Evolutionary conservation across 768 basidiomycete species (phyloP).

Genomic region (Boletus tylopilopsis): DNA sequence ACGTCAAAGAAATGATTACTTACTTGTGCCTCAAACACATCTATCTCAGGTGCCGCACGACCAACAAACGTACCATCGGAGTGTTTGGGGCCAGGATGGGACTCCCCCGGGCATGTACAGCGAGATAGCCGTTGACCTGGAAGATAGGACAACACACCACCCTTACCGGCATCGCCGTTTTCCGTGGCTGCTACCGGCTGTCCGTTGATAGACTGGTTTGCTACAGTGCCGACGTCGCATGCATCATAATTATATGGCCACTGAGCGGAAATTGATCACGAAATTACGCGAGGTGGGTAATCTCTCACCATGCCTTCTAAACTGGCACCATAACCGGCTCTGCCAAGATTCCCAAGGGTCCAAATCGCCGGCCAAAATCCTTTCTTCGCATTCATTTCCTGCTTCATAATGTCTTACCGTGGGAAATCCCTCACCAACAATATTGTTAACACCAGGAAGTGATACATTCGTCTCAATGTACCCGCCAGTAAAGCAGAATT

Average conservation of each 20-base stretch:
- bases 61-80: conserved; percentile 76
- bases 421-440: conserved; percentile 40
- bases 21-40: conserved; percentile 80
- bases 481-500: conserved; percentile 87
- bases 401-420: background rate
- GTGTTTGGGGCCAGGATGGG: conserved; percentile 79
- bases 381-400: conserved; percentile 5
- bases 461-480: conserved; percentile 62
- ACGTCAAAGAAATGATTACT: conserved; percentile 14
- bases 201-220: conserved; percentile 76
- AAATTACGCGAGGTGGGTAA: background rate
- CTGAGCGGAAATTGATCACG: conserved; percentile 20
- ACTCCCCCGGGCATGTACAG: conserved; percentile 80
- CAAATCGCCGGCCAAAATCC: conserved; percentile 55
- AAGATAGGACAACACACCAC: conserved; percentile 60
- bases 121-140: conserved; percentile 80
- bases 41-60: conserved; percentile 84
- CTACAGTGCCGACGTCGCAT: conserved; percentile 81
- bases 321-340: conserved; percentile 69
- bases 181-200: conserved; percentile 58
- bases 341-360: conserved; percentile 56
- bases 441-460: conserved; percentile 63
- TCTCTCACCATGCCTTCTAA: conserved; percentile 46
- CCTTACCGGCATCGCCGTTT: conserved; percentile 49
- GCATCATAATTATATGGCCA: conserved; percentile 70